phyloP scores from a whole-genome alignment of 2,329 filamentous ascomycete species.

The Epichloe uncinata region DNA sequence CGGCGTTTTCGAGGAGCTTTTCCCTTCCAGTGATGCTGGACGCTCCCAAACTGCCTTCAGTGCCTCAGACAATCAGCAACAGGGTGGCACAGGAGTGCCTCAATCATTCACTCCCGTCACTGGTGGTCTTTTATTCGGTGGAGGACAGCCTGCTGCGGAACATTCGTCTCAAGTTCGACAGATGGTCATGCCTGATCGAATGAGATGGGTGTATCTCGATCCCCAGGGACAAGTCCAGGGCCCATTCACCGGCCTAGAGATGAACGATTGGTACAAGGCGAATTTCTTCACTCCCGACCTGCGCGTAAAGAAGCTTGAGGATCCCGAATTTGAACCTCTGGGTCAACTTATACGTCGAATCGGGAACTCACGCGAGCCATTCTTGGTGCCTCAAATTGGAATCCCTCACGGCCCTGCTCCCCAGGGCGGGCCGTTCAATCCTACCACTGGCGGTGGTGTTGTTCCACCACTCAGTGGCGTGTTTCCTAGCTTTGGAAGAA shows the following conservation, averaged over 20 bases:
- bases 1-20: constrained; percentile 42
- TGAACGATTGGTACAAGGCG: constrained; percentile 99
- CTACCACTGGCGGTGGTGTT: constrained; percentile 43
- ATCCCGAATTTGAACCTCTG: constrained; percentile 84
- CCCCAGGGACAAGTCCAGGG: constrained; percentile 86
- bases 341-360: constrained; percentile 92
- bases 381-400: constrained; percentile 93
- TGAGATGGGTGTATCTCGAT: constrained; percentile 97
- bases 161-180: constrained; percentile 62
- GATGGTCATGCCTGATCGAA: constrained; percentile 98
- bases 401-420: constrained; percentile 75
- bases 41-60: constrained; percentile 24
- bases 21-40: constrained; percentile 24
- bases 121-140: constrained; percentile 22
- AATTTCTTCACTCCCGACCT: constrained; percentile 94
- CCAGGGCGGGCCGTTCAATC: constrained; percentile 33
- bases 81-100: constrained; percentile 18
- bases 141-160: constrained; percentile 28
- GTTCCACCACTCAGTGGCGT: constrained; percentile 84
- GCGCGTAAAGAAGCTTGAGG: constrained; percentile 88
- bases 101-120: constrained; percentile 24
- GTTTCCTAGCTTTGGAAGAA: constrained; percentile 93
- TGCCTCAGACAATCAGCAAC: constrained; percentile 23
- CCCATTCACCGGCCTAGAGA: constrained; percentile 90
- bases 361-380: constrained; percentile 92